These are phyloP conservation scores for Cryphonectria nitschkei DNA, from an alignment of 2,329 filamentous ascomycete genomes.

Conservation along the genomic window DNA sequence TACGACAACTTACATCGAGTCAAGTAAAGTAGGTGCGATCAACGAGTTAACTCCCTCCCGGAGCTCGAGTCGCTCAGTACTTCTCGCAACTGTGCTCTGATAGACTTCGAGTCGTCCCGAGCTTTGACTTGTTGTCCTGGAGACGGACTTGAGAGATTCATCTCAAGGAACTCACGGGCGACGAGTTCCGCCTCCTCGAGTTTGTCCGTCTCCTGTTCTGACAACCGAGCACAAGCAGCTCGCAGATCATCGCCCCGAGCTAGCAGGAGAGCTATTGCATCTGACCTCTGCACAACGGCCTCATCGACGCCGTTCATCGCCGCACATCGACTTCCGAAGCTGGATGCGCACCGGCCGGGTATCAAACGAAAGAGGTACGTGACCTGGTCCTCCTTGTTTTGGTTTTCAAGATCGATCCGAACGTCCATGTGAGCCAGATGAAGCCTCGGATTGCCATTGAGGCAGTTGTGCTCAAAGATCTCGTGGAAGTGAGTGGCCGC, in stretches of 20 bases:
- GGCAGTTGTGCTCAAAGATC: constrained; percentile 67
- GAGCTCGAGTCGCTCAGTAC: constrained; percentile 13
- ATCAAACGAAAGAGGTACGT: constrained; percentile 75
- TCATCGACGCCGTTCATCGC: constrained; percentile 80
- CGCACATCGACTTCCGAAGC: constrained; percentile 86
- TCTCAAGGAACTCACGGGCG: constrained; percentile 61
- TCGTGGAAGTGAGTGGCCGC: constrained; percentile 70
- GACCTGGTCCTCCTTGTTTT: constrained; percentile 62
- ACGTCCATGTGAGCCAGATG: constrained; percentile 75
- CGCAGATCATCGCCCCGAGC: constrained; percentile 77
- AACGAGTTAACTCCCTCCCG: not conserved
- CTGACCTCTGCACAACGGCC: constrained; percentile 74
- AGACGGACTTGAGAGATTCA: constrained; percentile 35
- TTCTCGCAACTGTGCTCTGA: constrained; percentile 9
- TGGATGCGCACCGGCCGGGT: constrained; percentile 72
- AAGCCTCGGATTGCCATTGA: constrained; percentile 55
- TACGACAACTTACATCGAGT: not conserved
- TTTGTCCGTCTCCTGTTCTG: constrained; percentile 63
- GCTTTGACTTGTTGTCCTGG: not conserved
- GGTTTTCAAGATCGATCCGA: constrained; percentile 56
- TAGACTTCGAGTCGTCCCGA: not conserved
- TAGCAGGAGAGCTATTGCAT: constrained; percentile 70
- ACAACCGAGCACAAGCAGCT: constrained; percentile 70
- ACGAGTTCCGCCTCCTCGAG: constrained; percentile 69
- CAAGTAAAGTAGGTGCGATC: too few species aligned